These are phyloP conservation scores for Gymnopilus dilepis DNA, from an alignment of 768 basidiomycete species.

Conservation along the genomic window DNA sequence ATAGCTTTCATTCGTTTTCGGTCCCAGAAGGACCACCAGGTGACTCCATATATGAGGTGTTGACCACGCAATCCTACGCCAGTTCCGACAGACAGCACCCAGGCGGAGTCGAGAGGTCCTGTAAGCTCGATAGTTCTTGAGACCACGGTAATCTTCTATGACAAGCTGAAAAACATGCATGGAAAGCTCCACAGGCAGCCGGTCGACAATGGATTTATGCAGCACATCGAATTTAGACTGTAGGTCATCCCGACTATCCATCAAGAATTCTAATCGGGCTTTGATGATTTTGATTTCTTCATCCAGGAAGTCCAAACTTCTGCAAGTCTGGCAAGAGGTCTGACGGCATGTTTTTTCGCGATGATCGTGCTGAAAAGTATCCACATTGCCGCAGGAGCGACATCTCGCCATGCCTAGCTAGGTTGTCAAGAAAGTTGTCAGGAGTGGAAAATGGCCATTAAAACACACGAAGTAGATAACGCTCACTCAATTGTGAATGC, in stretches of 20 bases:
- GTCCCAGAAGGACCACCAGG: not conserved
- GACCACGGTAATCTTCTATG: not conserved
- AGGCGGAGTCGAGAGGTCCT: not conserved
- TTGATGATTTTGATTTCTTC: not conserved
- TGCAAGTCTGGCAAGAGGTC: not conserved
- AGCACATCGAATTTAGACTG: not conserved
- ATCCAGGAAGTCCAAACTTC: not conserved
- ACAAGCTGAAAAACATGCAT: not conserved
- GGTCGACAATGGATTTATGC: not conserved
- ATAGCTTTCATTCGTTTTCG: not conserved
- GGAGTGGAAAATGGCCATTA: not conserved
- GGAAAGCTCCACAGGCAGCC: not conserved
- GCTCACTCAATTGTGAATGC: too few relatives aligned
- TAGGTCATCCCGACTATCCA: not conserved
- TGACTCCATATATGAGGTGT: slow-evolving; percentile 16
- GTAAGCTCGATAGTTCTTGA: not conserved
- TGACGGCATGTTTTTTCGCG: not conserved
- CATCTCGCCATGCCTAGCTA: not conserved
- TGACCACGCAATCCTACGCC: slow-evolving; percentile 19
- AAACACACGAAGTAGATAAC: too few relatives aligned
- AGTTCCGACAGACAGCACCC: slow-evolving; percentile 16
- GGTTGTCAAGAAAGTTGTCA: not conserved
- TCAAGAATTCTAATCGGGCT: not conserved
- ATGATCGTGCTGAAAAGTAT: not conserved
- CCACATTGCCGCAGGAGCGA: not conserved